These are phyloP conservation scores for Epichloe brachyelytri DNA, from an alignment of 2,329 filamentous ascomycete genomes.

Conservation along the genomic window DNA sequence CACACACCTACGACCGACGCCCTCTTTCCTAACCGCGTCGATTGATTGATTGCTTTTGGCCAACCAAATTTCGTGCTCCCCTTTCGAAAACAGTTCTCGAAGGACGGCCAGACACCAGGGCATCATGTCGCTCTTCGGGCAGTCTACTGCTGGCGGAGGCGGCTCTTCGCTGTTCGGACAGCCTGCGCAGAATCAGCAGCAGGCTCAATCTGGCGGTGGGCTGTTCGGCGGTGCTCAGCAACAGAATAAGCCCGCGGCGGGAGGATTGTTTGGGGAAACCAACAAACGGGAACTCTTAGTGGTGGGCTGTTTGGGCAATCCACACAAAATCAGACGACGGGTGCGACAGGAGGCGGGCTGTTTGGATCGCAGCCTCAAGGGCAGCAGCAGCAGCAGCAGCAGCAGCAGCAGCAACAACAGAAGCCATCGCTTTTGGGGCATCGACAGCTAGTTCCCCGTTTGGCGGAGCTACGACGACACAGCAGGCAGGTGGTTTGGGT, in stretches of 20 bases:
- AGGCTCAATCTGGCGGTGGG: slow-evolving; percentile 7
- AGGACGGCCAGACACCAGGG: not conserved
- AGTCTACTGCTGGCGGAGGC: slow-evolving; percentile 12
- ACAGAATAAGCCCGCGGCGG: slow-evolving; percentile 4
- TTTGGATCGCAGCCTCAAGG: slow-evolving; percentile 11
- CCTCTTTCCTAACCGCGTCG: not conserved
- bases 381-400: slow-evolving; percentile 11
- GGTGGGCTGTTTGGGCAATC: slow-evolving; percentile 7
- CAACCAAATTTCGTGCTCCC: no score
- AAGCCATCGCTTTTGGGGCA: slow-evolving; percentile 20
- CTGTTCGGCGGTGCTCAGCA: slow-evolving; percentile 6
- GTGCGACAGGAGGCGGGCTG: slow-evolving; percentile 9
- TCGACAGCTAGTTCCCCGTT: slow-evolving; percentile 8
- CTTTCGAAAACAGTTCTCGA: not conserved
- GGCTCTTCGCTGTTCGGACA: slow-evolving; percentile 18
- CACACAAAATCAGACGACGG: slow-evolving; percentile 1
- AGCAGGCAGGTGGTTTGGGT: slow-evolving; percentile 5
- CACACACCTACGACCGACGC: not conserved
- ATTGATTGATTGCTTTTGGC: not conserved
- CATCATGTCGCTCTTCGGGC: slow-evolving; percentile 24
- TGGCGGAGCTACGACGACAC: slow-evolving; percentile 6
- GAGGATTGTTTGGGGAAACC: slow-evolving; percentile 5
- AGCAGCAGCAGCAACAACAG: slow-evolving; percentile 7
- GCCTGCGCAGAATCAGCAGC: not conserved
- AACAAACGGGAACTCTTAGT: slow-evolving; percentile 4